Percentiles rank a stretch among this genome's conserved stretches.
Evolutionary conservation across 306 rosid genomes (phyloP).

Genomic region (Quercus berberidifolia): DNA sequence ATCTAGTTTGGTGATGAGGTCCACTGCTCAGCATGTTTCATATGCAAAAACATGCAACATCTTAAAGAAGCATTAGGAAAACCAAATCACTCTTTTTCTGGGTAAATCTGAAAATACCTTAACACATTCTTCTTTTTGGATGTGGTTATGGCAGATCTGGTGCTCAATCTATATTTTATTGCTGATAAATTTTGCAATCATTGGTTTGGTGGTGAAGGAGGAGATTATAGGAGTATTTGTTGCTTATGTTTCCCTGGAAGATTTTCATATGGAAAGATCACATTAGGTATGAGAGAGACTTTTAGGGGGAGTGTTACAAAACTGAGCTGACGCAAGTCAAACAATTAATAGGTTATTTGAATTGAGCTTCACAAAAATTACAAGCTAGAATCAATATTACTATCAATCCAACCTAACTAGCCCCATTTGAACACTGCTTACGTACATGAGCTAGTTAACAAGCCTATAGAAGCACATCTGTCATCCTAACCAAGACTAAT

Average conservation of each 20-base stretch:
- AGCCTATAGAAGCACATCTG: background rate
- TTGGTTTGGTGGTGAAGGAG: constrained; percentile 2
- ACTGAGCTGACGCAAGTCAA: background rate
- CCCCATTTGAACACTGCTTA: background rate
- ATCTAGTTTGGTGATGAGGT: too few species aligned
- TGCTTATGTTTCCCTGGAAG: constrained; percentile 8
- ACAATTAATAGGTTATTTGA: background rate
- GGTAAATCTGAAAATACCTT: background rate
- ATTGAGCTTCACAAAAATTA: background rate
- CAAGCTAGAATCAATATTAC: background rate
- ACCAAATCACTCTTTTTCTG: background rate
- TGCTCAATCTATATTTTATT: background rate
- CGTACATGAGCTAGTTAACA: background rate
- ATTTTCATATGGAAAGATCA: constrained; percentile 14
- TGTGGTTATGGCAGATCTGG: too few species aligned
- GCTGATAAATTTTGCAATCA: background rate
- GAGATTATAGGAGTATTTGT: background rate
- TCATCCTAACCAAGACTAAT: background rate
- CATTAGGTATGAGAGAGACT: background rate
- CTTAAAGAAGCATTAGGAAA: background rate
- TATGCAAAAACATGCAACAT: background rate
- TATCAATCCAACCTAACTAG: background rate
- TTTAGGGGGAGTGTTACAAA: background rate
- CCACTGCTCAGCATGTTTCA: too few species aligned
- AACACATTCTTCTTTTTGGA: too few species aligned